phyloP scores from a whole-genome alignment of 2,329 filamentous ascomycete species.

The Ophiostoma tasmaniense region DNA sequence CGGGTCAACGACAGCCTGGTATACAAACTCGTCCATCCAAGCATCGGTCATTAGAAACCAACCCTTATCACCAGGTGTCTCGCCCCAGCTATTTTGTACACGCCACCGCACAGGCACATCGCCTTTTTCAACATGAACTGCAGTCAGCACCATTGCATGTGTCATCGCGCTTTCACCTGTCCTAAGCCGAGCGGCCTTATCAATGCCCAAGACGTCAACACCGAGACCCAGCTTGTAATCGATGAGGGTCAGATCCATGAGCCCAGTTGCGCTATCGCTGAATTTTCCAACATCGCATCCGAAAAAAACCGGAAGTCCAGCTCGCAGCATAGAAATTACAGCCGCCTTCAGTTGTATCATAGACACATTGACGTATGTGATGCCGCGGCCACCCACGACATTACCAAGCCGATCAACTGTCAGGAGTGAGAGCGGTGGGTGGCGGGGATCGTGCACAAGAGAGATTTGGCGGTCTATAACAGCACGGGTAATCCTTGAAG shows the following conservation, averaged over 20 bases:
- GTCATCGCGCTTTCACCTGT: constrained; percentile 78
- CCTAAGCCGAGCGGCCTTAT: constrained; percentile 64
- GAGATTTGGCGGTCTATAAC: constrained; percentile 65
- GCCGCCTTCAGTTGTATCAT: constrained; percentile 64
- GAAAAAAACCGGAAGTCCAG: constrained; percentile 78
- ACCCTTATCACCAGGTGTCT: constrained; percentile 60
- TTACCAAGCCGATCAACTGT: constrained; percentile 76
- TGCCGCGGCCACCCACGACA: constrained; percentile 63
- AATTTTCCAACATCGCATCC: constrained; percentile 82
- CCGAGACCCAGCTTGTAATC: constrained; percentile 83
- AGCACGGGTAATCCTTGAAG: constrained; percentile 47
- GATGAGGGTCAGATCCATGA: constrained; percentile 72
- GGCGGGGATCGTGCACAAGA: constrained; percentile 77
- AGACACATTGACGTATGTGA: constrained; percentile 77
- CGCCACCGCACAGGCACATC: constrained; percentile 60
- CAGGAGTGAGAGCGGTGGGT: constrained; percentile 62
- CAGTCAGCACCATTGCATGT: constrained; percentile 86
- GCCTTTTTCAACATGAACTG: constrained; percentile 65
- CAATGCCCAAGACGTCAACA: constrained; percentile 61
- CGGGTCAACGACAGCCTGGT: constrained; percentile 77
- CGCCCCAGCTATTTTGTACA: constrained; percentile 81
- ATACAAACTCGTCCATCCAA: constrained; percentile 74
- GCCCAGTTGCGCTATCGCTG: constrained; percentile 55
- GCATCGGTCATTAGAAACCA: constrained; percentile 85
- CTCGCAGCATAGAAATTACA: constrained; percentile 68